A percentile compares a stretch with the other conserved stretches of the same genome.
These are phyloP conservation scores for Xylaria sp. DNA, from an alignment of 2,329 filamentous ascomycete genomes.

Conservation along the genomic window DNA sequence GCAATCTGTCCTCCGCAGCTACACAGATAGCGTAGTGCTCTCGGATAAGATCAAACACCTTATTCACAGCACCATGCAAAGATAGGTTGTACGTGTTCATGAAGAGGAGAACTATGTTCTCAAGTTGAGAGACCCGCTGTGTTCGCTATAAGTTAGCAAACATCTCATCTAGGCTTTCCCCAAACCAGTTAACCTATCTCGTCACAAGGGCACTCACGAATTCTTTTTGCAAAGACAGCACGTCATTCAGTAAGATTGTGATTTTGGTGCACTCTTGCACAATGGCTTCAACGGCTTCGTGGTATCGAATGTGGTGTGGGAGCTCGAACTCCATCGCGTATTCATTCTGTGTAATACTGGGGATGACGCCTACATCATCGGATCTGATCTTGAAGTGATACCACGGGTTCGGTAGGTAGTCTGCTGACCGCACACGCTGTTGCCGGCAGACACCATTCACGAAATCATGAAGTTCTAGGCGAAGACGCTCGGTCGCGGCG, in stretches of 20 bases:
- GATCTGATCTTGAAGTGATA: constrained; percentile 39
- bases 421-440: constrained; percentile 36
- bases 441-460: constrained; percentile 37
- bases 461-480: constrained; percentile 38
- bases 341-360: constrained; percentile 40
- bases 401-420: constrained; percentile 37
- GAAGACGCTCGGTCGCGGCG: constrained; percentile 32
- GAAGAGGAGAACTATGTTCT: constrained; percentile 39
- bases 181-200: background rate
- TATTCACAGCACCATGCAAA: constrained; percentile 31
- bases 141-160: constrained; percentile 8
- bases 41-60: constrained; percentile 37
- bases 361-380: constrained; percentile 39
- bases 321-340: constrained; percentile 42
- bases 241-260: constrained; percentile 37
- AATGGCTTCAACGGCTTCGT: constrained; percentile 39
- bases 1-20: constrained; percentile 37
- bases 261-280: constrained; percentile 38
- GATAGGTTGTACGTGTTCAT: constrained; percentile 38
- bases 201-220: constrained; percentile 34
- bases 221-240: constrained; percentile 41
- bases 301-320: constrained; percentile 34
- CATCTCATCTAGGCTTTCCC: background rate
- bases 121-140: constrained; percentile 38
- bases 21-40: constrained; percentile 39